Evolutionary conservation across 2,329 filamentous ascomycete genomes (phyloP), one percentile per base, ranked within the genome.

Genomic region (Ascochyta fabae): DNA sequence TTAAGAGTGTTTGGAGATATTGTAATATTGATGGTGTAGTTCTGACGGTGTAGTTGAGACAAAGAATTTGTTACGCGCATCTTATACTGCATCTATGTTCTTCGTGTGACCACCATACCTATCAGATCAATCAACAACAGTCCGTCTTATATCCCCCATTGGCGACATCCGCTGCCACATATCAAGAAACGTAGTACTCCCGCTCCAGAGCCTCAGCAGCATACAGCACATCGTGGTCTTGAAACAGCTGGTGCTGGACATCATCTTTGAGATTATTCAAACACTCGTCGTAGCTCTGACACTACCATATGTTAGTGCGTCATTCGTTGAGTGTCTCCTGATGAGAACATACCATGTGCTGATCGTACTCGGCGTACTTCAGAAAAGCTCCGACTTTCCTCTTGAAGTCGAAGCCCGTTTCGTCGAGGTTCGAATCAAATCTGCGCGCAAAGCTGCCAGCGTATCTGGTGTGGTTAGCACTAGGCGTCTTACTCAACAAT

Each of bases 141-240:
- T 31, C 29, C 29, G 29, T 31, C 10, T 31, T 31, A 3, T 31
- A 3, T 4, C 10, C 10, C 29, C 4, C 12, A 15, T 15, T 15
- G 29, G 4, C 4, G 6, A 16, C 16, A 16, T 3, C 15, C 8
- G 15, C n/a, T 35, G 5, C 15, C 15, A 9, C 7, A 3, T 9
- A 19, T 56, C 48, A 67, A 22, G 26, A 49, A 22, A 62, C 59
- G 36, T 67, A 67, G 45, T 72, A 68, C 40, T 69, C 61, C 22
- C 66, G 62, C 39, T 62, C 43, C 16, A 72, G 40, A 22, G 61
- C 67, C 15, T 60, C 52, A 2, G 54, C 40, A 7, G 60, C 56
- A 39, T 66, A 62, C 15, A 65, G 48, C 9, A 60, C 52, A 41
- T 71, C 69, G 12, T 65, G 49, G n/a, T 60, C 54, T 6, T 3